Evolutionary conservation across 140 eudicot genomes (phyloP), one percentile per base, ranked within the genome.

Genomic region (Ambrosia hybrid): DNA sequence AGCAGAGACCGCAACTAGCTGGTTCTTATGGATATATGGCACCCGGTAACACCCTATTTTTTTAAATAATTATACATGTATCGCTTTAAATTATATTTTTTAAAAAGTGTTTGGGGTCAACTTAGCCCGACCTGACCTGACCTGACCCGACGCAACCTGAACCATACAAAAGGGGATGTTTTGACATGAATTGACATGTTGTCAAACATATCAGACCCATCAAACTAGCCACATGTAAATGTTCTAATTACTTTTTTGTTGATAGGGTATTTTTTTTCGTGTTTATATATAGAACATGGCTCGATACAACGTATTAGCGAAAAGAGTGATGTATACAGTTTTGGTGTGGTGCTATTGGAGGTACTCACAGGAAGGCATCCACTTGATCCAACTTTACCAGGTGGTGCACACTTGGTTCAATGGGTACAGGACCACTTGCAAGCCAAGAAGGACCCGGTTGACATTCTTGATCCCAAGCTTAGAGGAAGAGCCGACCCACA

Each of bases 21-120:
- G 99, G 97, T 80, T 95, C 99, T 8, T 95, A 95, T 58, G 99
- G 99, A 56, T 95, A 95, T 67, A 95, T 95, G 97, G 99, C 99
- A 74, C 99, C 99, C 0, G 99, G 99, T 91, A 83, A 81, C 43
- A 41, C 0, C 4, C 43, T 2, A 33, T 8, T 51, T 33, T 68
- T 33, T 30, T 11, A 38, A 48, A 3, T 48, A 48, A 48, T 12
- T 10, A 48, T 48, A 48, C 8, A 13, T 6, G 5, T 49, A 30
- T 39, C 21, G 21, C 0, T 12, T n/a, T 62, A 21, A 39, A 6
- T 39, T 39, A 39, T 39, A 6, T 39, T 37, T 21, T 21, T 14
- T n/a, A 53, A 53, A 15, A 39, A 4, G 45, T 71, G 75, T 57
- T 38, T 51, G 13, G 46, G 30, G 30, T 21, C 30, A 21, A 21